phyloP scores from a whole-genome alignment of 2,329 filamentous ascomycete species.

The Epichloe sp. region DNA sequence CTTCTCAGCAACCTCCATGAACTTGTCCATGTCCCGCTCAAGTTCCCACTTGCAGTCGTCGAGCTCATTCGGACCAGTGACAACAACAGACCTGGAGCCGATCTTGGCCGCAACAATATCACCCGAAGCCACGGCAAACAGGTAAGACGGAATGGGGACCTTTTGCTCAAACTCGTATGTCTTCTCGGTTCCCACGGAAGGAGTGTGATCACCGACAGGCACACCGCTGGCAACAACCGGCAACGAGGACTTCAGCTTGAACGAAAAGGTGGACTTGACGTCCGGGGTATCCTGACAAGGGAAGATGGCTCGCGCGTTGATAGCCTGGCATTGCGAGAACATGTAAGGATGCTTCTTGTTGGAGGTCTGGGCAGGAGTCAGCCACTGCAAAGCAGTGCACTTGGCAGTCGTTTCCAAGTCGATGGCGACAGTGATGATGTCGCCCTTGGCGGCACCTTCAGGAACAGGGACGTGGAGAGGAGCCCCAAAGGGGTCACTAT shows the following conservation, averaged over 20 bases:
- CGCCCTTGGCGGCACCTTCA: conserved; percentile 38
- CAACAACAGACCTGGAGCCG: conserved; percentile 72
- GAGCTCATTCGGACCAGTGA: conserved; percentile 78
- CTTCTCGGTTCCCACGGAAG: conserved; percentile 35
- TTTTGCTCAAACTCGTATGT: conserved; percentile 80
- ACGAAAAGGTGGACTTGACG: conserved; percentile 89
- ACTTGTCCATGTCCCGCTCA: conserved; percentile 80
- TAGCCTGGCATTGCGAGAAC: conserved; percentile 96
- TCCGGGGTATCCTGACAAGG: conserved; percentile 97
- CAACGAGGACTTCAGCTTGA: conserved; percentile 73
- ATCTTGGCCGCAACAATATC: conserved; percentile 79
- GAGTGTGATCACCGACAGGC: conserved; percentile 31
- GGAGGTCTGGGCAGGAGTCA: conserved; percentile 83
- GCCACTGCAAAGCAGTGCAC: conserved; percentile 91
- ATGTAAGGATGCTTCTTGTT: conserved; percentile 96
- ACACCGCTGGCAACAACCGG: conserved; percentile 90
- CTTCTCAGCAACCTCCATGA: conserved; percentile 74
- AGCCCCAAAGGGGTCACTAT: conserved; percentile 60
- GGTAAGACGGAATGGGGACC: conserved; percentile 85
- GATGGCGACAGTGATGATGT: conserved; percentile 45
- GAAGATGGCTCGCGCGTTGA: conserved; percentile 85
- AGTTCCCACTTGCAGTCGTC: conserved; percentile 80
- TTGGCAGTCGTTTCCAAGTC: conserved; percentile 68
- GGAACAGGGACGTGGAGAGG: conserved; percentile 55
- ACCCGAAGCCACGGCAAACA: conserved; percentile 82